A percentile compares a stretch with the other conserved stretches of the same genome.
Conservation (phyloP, 108 stramenopile species). For the Pseudonitzschia multiseries region DNA sequence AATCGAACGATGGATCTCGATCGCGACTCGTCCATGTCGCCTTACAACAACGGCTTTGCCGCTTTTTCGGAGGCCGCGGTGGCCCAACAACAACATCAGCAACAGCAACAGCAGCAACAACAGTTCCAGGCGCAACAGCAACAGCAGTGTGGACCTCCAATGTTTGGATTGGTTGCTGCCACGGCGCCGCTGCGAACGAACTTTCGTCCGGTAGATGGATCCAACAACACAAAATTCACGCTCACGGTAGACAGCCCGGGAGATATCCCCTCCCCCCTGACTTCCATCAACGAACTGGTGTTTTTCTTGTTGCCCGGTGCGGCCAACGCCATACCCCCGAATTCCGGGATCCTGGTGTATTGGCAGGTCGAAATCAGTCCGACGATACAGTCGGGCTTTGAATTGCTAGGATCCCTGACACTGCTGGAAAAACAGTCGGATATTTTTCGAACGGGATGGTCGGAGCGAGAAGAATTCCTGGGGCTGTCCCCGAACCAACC, state of each 20-base stretch:
- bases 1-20: conserved; percentile 5
- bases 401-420: conserved; percentile 68
- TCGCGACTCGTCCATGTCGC: conserved; percentile 1
- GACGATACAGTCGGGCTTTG: conserved; percentile 60
- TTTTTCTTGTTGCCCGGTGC: conserved; percentile 65
- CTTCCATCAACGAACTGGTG: conserved; percentile 68
- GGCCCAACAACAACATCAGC: neutral
- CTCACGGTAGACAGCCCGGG: conserved; percentile 54
- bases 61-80: neutral
- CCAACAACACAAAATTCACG: conserved; percentile 62
- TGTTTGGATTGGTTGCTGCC: conserved; percentile 68
- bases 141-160: neutral
- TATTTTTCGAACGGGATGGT: conserved; percentile 79
- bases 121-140: too few relatives aligned
- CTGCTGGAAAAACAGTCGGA: conserved; percentile 47
- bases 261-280: conserved; percentile 46
- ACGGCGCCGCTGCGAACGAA: conserved; percentile 74
- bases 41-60: conserved; percentile 2
- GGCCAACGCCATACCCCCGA: conserved; percentile 43
- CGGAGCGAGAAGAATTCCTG: conserved; percentile 66
- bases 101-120: too few relatives aligned
- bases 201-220: conserved; percentile 58
- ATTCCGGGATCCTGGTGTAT: conserved; percentile 72
- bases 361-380: conserved; percentile 56
- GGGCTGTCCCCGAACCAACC: conserved; percentile 25